Evolutionary conservation across 768 basidiomycete genomes (phyloP).

Genomic region (Rhodosporidiobolus odoratus): DNA sequence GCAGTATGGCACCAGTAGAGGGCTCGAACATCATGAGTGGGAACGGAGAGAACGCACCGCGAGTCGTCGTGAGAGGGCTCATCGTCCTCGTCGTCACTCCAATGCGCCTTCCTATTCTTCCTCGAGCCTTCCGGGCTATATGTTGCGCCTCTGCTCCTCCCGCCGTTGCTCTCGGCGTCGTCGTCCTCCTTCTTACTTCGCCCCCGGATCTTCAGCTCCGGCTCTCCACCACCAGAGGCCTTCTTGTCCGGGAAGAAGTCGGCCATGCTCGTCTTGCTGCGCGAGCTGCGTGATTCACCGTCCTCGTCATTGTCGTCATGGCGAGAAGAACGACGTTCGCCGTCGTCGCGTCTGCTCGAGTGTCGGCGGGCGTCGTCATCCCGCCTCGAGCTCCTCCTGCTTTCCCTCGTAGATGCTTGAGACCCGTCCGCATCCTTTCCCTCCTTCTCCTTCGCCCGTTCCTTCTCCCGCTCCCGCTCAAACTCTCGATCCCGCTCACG

Average conservation of each 20-base stretch:
- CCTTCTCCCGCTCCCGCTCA: slow-evolving; percentile 23
- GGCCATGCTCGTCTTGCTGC: neutral
- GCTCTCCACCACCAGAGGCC: neutral
- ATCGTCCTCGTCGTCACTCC: slow-evolving; percentile 34
- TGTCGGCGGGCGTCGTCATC: neutral
- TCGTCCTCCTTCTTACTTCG: slow-evolving; percentile 11
- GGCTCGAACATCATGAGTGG: too few species aligned
- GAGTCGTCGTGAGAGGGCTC: neutral
- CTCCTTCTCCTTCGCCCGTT: slow-evolving; percentile 11
- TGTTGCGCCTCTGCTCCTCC: slow-evolving; percentile 5
- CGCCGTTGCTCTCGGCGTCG: neutral
- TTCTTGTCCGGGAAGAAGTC: slow-evolving; percentile 29
- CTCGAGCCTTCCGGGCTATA: slow-evolving; percentile 1
- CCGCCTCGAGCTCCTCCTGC: neutral
- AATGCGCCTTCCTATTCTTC: slow-evolving; percentile 17
- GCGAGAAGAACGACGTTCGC: neutral
- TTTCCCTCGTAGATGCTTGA: neutral
- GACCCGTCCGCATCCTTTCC: slow-evolving; percentile 2
- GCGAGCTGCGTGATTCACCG: neutral
- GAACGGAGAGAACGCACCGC: slow-evolving; percentile 1
- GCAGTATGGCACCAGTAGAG: neutral
- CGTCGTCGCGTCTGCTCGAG: neutral
- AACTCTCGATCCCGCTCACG: slow-evolving; percentile 15
- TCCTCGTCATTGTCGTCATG: neutral
- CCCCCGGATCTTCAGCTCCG: slow-evolving; percentile 16